These are phyloP conservation scores for Brassica carinata DNA, from an alignment of 345 rosid species.

Conservation along the genomic window DNA sequence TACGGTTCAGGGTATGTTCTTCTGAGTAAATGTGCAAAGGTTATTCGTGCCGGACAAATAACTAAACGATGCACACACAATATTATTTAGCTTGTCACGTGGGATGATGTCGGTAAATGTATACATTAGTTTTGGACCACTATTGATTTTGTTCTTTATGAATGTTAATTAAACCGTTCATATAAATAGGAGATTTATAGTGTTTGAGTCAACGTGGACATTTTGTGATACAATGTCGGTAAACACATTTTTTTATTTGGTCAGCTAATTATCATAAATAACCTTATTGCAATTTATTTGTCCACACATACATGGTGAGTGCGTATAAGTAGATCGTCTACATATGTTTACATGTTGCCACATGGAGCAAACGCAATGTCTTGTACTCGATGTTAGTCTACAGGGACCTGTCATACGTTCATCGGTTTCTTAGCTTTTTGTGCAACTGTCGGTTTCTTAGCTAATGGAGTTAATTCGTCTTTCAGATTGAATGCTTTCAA, in stretches of 20 bases:
- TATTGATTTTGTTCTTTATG: constrained; percentile 17
- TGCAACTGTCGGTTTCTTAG: constrained; percentile 12
- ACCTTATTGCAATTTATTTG: constrained; percentile 5
- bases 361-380: constrained; percentile 39
- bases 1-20: background rate
- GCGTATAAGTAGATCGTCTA: constrained; percentile 19
- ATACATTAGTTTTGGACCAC: constrained; percentile 28
- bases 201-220: constrained; percentile 9
- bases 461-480: constrained; percentile 13
- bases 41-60: constrained; percentile 21
- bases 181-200: background rate
- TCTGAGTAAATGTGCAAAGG: background rate
- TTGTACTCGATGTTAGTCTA: constrained; percentile 22
- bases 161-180: constrained; percentile 18
- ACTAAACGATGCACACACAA: constrained; percentile 11
- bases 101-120: constrained; percentile 29
- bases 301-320: constrained; percentile 26
- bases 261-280: constrained; percentile 36
- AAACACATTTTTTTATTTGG: constrained; percentile 17
- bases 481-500: constrained; percentile 35
- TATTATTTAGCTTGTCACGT: constrained; percentile 28
- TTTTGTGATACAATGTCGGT: constrained; percentile 23
- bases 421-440: constrained; percentile 7
- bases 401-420: constrained; percentile 34
- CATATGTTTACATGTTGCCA: constrained; percentile 23